Conservation (phyloP, 257 asterid species). For the Dorcoceras hygrometricum region DNA sequence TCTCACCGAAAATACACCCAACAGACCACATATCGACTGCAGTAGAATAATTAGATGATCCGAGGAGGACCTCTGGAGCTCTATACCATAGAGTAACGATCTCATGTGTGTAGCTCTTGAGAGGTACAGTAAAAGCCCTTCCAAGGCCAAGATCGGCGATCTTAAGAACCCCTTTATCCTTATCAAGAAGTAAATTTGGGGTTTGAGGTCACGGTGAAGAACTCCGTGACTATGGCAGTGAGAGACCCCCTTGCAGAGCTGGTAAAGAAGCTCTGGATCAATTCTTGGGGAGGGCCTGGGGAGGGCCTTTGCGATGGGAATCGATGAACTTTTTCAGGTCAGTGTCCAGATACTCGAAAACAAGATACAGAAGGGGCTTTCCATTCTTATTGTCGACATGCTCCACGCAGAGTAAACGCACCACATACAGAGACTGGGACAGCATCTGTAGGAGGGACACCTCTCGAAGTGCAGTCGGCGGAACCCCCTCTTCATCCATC, state of each 20-base stretch:
- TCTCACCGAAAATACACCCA: slow-evolving; percentile 83
- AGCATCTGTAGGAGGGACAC: slow-evolving; percentile 96
- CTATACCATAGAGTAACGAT: slow-evolving; percentile 95
- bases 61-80: slow-evolving; percentile 93
- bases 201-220: slow-evolving; percentile 94
- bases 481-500: slow-evolving; percentile 96
- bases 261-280: slow-evolving; percentile 76
- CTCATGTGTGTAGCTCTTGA: slow-evolving; percentile 97
- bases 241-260: slow-evolving; percentile 86
- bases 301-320: slow-evolving; percentile 74
- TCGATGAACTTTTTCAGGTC: slow-evolving; percentile 87
- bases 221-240: slow-evolving; percentile 98
- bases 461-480: slow-evolving; percentile 93
- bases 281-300: slow-evolving; percentile 63
- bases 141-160: slow-evolving; percentile 98
- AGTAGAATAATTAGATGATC: slow-evolving; percentile 87
- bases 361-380: slow-evolving; percentile 84
- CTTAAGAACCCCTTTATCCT: slow-evolving; percentile 85
- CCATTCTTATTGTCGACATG: slow-evolving; percentile 83
- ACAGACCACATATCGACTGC: slow-evolving; percentile 99
- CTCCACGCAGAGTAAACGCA: slow-evolving; percentile 83
- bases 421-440: slow-evolving; percentile 82
- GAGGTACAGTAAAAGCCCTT: slow-evolving; percentile 89
- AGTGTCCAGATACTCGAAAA: slow-evolving; percentile 89
- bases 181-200: slow-evolving; percentile 85